phyloP scores from a whole-genome alignment of 2,329 filamentous ascomycete species.

The Capronia epimyces region DNA sequence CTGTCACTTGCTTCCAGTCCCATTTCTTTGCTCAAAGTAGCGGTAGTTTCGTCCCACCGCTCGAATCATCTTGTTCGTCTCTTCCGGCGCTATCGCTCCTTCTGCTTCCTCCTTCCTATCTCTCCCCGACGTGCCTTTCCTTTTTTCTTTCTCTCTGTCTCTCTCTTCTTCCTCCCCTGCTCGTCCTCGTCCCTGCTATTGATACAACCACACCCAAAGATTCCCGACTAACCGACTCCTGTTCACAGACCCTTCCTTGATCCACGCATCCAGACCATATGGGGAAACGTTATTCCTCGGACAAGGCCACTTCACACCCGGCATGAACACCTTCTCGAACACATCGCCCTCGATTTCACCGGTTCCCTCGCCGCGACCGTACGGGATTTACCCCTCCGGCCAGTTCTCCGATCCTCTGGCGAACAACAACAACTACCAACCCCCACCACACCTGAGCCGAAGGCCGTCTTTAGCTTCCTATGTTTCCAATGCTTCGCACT shows the following conservation, averaged over 20 bases:
- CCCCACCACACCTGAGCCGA: slow-evolving; percentile 27
- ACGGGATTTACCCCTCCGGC: slow-evolving; percentile 29
- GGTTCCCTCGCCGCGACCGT: slow-evolving; percentile 29
- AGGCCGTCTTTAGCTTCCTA: slow-evolving; percentile 60
- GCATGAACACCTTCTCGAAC: slow-evolving; percentile 16
- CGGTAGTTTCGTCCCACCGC: slow-evolving; percentile 50
- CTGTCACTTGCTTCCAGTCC: slow-evolving; percentile 30
- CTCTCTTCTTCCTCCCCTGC: not conserved
- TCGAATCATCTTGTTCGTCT: slow-evolving; percentile 52
- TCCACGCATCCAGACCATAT: slow-evolving; percentile 16
- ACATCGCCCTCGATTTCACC: slow-evolving; percentile 36
- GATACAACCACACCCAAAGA: no score
- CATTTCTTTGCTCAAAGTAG: slow-evolving; percentile 52
- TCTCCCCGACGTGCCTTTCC: slow-evolving; percentile 12
- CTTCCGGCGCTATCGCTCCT: slow-evolving; percentile 22
- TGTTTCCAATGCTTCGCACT: slow-evolving; percentile 58
- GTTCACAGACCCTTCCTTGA: slow-evolving; percentile 24
- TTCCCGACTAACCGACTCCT: slow-evolving; percentile 9
- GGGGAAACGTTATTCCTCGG: slow-evolving; percentile 13
- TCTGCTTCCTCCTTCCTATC: slow-evolving; percentile 22
- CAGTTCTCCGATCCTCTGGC: slow-evolving; percentile 29
- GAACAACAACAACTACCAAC: slow-evolving; percentile 27
- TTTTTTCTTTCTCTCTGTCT: not conserved
- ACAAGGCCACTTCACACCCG: slow-evolving; percentile 33
- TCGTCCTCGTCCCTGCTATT: not conserved